Conservation (phyloP, 371 early-diverging fungal genomes). For the Mucor mucedo region DNA sequence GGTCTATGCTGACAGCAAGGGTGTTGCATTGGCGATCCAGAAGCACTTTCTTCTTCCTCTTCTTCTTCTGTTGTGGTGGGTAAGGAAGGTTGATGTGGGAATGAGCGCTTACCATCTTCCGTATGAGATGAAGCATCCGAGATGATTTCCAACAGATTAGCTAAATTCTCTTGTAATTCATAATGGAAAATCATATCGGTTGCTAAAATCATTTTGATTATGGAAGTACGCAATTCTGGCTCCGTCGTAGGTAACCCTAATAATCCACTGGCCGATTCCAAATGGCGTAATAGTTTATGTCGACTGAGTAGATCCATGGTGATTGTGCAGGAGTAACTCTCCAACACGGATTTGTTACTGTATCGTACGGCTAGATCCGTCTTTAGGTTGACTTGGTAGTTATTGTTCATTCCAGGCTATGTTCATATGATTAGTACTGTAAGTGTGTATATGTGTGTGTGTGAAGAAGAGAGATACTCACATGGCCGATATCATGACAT, state of each 20-base stretch:
- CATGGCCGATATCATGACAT: conserved; percentile 92
- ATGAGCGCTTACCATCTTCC: conserved; percentile 11
- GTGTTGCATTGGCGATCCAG: background rate
- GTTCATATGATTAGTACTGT: background rate
- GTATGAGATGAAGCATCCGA: conserved; percentile 13
- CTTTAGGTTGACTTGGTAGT: conserved; percentile 84
- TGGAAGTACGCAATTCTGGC: conserved; percentile 54
- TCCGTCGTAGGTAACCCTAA: conserved; percentile 50
- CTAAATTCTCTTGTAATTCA: conserved; percentile 71
- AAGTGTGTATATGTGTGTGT: background rate
- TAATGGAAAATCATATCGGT: conserved; percentile 94
- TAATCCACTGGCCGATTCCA: conserved; percentile 33
- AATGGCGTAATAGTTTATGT: conserved; percentile 64
- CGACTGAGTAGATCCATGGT: conserved; percentile 72
- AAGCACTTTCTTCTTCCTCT: conserved; percentile 22
- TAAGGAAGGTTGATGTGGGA: conserved; percentile 24
- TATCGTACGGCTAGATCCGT: conserved; percentile 75
- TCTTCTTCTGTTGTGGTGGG: conserved; percentile 33
- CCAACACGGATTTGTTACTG: conserved; percentile 81
- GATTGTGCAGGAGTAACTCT: conserved; percentile 82
- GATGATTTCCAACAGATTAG: conserved; percentile 41
- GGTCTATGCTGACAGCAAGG: background rate
- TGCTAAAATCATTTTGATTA: conserved; percentile 73
- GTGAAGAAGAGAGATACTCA: conserved; percentile 50
- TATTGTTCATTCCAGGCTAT: conserved; percentile 89